phyloP scores from a whole-genome alignment of 768 basidiomycete species.

The Trametopsis cervina region DNA sequence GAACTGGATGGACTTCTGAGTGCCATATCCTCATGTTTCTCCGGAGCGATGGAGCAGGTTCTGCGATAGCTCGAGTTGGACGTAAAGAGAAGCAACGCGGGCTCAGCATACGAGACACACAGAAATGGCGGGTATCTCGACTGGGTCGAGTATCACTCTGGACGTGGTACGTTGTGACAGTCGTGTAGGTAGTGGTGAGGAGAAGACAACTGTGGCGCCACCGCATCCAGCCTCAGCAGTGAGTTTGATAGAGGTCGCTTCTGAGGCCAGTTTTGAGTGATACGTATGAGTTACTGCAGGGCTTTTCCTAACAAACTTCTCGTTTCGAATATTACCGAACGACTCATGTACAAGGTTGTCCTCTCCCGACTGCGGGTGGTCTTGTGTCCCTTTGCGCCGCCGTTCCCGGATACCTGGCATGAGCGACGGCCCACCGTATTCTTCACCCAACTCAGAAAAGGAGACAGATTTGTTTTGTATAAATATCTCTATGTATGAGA shows the following conservation, averaged over 20 bases:
- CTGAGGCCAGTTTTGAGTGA: neutral
- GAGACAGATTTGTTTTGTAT: no score
- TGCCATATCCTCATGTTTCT: neutral
- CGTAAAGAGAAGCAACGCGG: neutral
- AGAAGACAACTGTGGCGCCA: constrained; percentile 4
- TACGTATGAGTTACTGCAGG: no score
- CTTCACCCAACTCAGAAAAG: no score
- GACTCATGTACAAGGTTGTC: neutral
- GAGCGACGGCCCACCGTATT: no score
- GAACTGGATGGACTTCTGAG: neutral
- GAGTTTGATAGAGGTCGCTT: constrained; percentile 6
- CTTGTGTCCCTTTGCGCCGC: no score
- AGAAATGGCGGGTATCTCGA: constrained; percentile 19
- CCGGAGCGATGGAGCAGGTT: neutral
- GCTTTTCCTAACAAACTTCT: neutral
- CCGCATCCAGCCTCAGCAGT: neutral
- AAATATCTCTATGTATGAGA: no score
- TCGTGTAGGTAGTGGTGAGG: neutral
- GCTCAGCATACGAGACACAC: constrained; percentile 4
- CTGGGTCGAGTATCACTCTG: constrained; percentile 13
- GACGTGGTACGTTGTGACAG: constrained; percentile 3
- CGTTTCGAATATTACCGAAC: neutral
- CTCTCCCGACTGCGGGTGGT: neutral
- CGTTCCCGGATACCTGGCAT: neutral
- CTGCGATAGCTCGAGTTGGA: neutral